Base-by-base conservation (phyloP, 2,329 filamentous ascomycete genomes). In the Ambrosiella xylebori region DNA sequence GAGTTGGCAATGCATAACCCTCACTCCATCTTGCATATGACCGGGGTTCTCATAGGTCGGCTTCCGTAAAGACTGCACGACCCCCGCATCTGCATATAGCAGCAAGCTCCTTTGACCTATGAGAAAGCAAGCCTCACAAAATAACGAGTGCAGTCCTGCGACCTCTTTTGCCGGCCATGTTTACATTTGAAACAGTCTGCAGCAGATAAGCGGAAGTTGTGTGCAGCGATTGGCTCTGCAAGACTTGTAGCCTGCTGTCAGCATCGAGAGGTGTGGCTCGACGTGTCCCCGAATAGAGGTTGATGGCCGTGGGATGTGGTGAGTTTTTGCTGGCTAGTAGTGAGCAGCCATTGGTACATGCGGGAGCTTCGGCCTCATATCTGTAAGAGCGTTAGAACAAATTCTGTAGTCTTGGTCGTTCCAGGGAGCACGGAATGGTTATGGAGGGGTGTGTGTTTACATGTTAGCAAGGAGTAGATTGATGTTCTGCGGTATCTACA, bases 1-100 rank as follows among this genome's bases (percentile, higher is more conserved):
- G 59, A 56, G 59, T 58, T 61, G 59, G 59, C 59, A 61, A 13
- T 61, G 59, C 59, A 61, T 61, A 52, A 38, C 17, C 47, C 45
- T 55, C 45, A 57, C 59, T 60, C 59, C 50, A 60, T 60, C 59
- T 55, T 57, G 49, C 45, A 55, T 17, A 50, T 51, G 19, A 49
- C 59, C 56, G 38, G 59, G 59, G 59, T 58, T 60, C 39, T 52
- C 15, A 60, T 60, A 60, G 59, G 59, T 56, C 44, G 40, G 53
- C 38, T 55, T 50, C 15, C 36, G 17, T 41, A 36, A 13, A 54
- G 49, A 19, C 52, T 58, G 59, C 56, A 53, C 17, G 44, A 58
- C 56, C 59, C 59, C 51, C 59, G 56, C 56, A 58, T 45, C 53
- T 50, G 50, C 17, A 51, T 57, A 38, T 36, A 45, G 15, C 56